Evolutionary conservation across 495 filamentous ascomycete genomes (phyloP).

Genomic region (Aspergillus haitiensis): DNA sequence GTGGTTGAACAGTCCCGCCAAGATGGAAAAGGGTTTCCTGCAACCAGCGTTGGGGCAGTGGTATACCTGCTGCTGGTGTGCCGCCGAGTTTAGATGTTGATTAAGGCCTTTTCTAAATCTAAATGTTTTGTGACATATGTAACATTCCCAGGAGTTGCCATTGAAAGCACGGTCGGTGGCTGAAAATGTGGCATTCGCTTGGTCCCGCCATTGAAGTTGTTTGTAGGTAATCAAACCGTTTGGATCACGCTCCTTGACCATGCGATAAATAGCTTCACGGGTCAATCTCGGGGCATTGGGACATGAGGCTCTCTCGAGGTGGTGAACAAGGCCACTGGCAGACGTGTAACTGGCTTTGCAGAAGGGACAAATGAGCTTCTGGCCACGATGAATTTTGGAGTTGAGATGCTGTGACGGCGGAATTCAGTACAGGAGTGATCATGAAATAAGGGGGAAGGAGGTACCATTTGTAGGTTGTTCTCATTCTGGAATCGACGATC

Average conservation of each 20-base stretch:
- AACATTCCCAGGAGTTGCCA: constrained; percentile 45
- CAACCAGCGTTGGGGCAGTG: constrained; percentile 54
- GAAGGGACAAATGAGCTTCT: constrained; percentile 42
- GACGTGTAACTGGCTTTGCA: constrained; percentile 40
- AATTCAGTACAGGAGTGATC: constrained; percentile 6
- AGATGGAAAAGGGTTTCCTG: constrained; percentile 42
- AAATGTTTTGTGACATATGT: constrained; percentile 45
- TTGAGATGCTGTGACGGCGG: constrained; percentile 40
- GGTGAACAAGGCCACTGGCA: constrained; percentile 45
- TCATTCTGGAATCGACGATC: constrained; percentile 36
- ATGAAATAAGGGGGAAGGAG: neutral
- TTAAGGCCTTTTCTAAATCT: constrained; percentile 23
- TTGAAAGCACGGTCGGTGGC: constrained; percentile 38
- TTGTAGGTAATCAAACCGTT: constrained; percentile 43
- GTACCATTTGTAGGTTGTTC: constrained; percentile 41
- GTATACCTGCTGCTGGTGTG: constrained; percentile 50
- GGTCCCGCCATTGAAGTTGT: constrained; percentile 36
- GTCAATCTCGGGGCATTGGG: constrained; percentile 35
- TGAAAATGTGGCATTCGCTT: constrained; percentile 19
- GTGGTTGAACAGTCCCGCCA: constrained; percentile 55
- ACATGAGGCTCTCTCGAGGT: constrained; percentile 48
- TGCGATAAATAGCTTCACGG: constrained; percentile 37
- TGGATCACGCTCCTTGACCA: constrained; percentile 35
- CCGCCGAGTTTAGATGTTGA: constrained; percentile 38
- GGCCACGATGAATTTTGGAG: constrained; percentile 40